A percentile compares a stretch with the other conserved stretches of the same genome.
These are phyloP conservation scores for Podila epigama DNA, from an alignment of 192 early-diverging fungal species.

Conservation along the genomic window DNA sequence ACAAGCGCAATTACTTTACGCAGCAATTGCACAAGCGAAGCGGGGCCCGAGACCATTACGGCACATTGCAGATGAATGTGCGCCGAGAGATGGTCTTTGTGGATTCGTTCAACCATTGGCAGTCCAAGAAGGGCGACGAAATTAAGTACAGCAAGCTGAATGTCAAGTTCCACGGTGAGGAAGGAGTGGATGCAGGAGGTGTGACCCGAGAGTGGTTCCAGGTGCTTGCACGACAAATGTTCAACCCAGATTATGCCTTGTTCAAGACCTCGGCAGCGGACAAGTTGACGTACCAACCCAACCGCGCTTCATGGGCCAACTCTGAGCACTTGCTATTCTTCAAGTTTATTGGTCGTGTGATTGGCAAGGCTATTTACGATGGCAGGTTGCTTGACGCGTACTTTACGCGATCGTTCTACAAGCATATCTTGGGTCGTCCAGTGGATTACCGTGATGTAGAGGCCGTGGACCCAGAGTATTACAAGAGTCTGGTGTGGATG, in stretches of 20 bases:
- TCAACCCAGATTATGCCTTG: slow-evolving; percentile 97
- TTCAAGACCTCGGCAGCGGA: slow-evolving; percentile 96
- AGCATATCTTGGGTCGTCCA: slow-evolving; percentile 89
- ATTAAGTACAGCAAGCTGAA: slow-evolving; percentile 93
- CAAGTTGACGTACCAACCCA: slow-evolving; percentile 97
- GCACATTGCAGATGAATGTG: slow-evolving; percentile 86
- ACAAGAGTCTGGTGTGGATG: slow-evolving; percentile 98
- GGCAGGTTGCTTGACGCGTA: slow-evolving; percentile 93
- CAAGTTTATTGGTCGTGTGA: slow-evolving; percentile 97
- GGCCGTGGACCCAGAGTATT: slow-evolving; percentile 96
- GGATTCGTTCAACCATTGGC: slow-evolving; percentile 95
- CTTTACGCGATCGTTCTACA: slow-evolving; percentile 99
- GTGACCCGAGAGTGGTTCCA: slow-evolving; percentile 99
- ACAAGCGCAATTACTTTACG: slow-evolving; percentile 97
- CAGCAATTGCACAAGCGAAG: slow-evolving; percentile 92
- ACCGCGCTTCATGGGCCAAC: slow-evolving; percentile 90
- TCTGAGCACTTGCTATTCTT: slow-evolving; percentile 95
- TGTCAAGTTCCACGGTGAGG: slow-evolving; percentile 95
- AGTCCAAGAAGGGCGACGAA: slow-evolving; percentile 88
- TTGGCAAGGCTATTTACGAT: slow-evolving; percentile 99
- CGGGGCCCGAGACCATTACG: slow-evolving; percentile 65
- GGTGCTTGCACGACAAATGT: slow-evolving; percentile 96
- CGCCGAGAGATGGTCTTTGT: slow-evolving; percentile 95
- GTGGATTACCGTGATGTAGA: slow-evolving; percentile 99
- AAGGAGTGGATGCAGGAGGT: slow-evolving; percentile 98